Conservation (phyloP, 139 green algal species). For the Edaphochlamys debaryana region DNA sequence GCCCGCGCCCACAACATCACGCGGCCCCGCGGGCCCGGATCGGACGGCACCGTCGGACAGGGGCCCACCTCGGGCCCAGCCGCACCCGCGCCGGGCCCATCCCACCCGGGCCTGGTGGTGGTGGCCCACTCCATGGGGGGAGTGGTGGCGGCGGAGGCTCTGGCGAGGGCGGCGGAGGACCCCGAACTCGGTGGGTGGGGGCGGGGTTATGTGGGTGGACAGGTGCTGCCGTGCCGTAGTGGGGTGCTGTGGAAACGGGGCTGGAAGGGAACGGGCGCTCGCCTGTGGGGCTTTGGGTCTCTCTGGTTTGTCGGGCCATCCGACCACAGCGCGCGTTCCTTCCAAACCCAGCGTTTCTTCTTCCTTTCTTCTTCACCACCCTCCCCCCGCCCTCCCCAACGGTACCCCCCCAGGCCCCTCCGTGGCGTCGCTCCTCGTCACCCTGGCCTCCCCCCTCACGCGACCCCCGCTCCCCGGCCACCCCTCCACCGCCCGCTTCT, state of each 20-base stretch:
- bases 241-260: background rate
- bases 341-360: background rate
- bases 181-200: conserved; percentile 43
- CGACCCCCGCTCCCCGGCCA: conserved; percentile 56
- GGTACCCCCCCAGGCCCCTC: conserved; percentile 46
- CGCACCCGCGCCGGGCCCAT: background rate
- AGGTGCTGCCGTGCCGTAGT: too few species aligned
- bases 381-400: background rate
- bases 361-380: background rate
- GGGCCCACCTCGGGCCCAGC: too few species aligned
- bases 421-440: conserved; percentile 51
- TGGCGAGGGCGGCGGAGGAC: conserved; percentile 42
- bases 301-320: too few species aligned
- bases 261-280: too few species aligned
- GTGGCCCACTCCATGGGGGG: conserved; percentile 84
- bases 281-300: too few species aligned
- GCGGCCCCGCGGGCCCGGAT: too few species aligned
- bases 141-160: conserved; percentile 62
- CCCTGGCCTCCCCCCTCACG: conserved; percentile 57
- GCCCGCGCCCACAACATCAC: conserved; percentile 35
- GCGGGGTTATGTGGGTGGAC: background rate
- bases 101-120: conserved; percentile 58
- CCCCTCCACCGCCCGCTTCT: conserved; percentile 48
- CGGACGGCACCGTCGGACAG: background rate
- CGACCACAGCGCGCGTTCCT: too few species aligned